A percentile compares a stretch with the other conserved stretches of the same genome.
phyloP scores from a whole-genome alignment of 1,284 basidiomycete species.

The Ceratobasidium sp. region DNA sequence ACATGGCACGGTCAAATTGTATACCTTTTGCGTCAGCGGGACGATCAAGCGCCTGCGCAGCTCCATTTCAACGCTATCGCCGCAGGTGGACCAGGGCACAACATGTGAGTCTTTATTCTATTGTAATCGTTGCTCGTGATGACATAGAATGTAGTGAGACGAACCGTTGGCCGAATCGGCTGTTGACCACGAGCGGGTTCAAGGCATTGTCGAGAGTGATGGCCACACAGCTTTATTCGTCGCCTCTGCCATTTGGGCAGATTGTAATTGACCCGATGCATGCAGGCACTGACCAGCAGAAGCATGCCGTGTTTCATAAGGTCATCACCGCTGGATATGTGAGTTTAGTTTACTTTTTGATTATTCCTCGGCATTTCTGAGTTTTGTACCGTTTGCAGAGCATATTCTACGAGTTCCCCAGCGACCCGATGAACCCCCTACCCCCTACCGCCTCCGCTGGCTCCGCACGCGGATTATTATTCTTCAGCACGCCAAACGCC shows the following conservation, averaged over 20 bases:
- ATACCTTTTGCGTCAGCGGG: constrained; percentile 30
- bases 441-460: constrained; percentile 1
- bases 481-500: constrained; percentile 30
- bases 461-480: constrained; percentile 14
- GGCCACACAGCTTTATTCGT: constrained; percentile 16
- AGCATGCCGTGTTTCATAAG: constrained; percentile 35
- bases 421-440: constrained; percentile 7
- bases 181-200: constrained; percentile 35
- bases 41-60: constrained; percentile 29
- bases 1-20: constrained; percentile 37
- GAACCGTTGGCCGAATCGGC: constrained; percentile 14
- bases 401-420: constrained; percentile 40
- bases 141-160: constrained; percentile 4
- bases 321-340: constrained; percentile 33
- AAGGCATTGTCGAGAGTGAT: neutral
- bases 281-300: constrained; percentile 21
- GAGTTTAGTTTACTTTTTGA: neutral
- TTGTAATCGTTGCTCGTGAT: neutral
- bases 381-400: neutral
- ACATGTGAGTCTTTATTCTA: constrained; percentile 15
- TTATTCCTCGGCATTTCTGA: neutral
- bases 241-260: constrained; percentile 34
- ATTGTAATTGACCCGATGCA: constrained; percentile 31
- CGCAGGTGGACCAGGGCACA: constrained; percentile 20
- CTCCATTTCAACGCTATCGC: constrained; percentile 33